phyloP scores from a whole-genome alignment of 108 stramenopile genomes.

The Asterionellopsis glacialis region DNA sequence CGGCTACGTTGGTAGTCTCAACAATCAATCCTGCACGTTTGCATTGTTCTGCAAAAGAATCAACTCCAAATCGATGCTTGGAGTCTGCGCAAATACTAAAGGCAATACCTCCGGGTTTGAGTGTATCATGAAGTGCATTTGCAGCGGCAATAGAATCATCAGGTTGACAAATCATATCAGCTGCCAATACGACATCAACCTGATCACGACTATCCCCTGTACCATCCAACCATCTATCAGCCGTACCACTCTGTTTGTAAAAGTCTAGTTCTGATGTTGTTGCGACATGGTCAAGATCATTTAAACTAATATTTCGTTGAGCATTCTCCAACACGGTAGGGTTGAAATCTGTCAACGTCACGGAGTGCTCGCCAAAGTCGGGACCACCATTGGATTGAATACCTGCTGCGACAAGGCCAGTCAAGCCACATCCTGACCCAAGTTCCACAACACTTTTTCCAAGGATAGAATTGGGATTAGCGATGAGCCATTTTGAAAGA shows the following conservation, averaged over 20 bases:
- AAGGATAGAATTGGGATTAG: conserved; percentile 30
- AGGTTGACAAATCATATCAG: conserved; percentile 81
- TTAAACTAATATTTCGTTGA: conserved; percentile 54
- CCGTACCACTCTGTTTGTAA: conserved; percentile 47
- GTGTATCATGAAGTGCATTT: conserved; percentile 54
- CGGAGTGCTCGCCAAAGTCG: conserved; percentile 8
- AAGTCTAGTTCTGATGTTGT: conserved; percentile 50
- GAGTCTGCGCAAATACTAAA: conserved; percentile 66
- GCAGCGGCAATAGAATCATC: conserved; percentile 71
- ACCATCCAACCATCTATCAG: conserved; percentile 44
- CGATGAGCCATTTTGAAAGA: conserved; percentile 59
- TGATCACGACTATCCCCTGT: conserved; percentile 16
- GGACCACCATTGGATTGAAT: conserved; percentile 1
- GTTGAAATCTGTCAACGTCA: conserved; percentile 74
- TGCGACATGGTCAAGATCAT: conserved; percentile 30
- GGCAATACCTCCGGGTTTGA: conserved; percentile 47
- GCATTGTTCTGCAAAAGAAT: conserved; percentile 62
- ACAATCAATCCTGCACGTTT: conserved; percentile 34
- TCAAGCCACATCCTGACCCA: conserved; percentile 75
- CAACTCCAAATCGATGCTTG: conserved; percentile 82
- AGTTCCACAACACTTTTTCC: conserved; percentile 46
- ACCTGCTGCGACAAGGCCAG: conserved; percentile 64
- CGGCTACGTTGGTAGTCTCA: conserved; percentile 25
- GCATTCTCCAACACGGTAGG: conserved; percentile 61
- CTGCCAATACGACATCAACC: conserved; percentile 72